Conservation (phyloP, 768 basidiomycete genomes). For the Suillus ampliporus region DNA sequence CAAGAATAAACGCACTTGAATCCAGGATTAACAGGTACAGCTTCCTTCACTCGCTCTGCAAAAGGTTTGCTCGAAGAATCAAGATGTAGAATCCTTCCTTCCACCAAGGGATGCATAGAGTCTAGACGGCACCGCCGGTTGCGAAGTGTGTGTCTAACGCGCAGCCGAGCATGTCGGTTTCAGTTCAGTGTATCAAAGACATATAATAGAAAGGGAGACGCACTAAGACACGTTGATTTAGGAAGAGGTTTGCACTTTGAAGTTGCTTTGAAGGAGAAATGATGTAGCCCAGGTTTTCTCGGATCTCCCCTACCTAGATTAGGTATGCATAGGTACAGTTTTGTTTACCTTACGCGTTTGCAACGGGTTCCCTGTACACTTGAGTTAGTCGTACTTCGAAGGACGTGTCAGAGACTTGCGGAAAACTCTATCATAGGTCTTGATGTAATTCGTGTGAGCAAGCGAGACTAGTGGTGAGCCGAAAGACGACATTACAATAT, state of each 20-base stretch:
- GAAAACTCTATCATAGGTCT: too few relatives aligned
- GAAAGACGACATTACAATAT: slow-evolving; percentile 51
- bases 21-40: slow-evolving; percentile 65
- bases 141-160: slow-evolving; percentile 69
- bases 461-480: neutral
- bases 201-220: slow-evolving; percentile 21
- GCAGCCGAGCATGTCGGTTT: slow-evolving; percentile 78
- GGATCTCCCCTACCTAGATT: too few relatives aligned
- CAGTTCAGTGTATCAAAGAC: slow-evolving; percentile 44
- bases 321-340: too few relatives aligned
- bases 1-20: slow-evolving; percentile 62
- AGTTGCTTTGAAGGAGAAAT: slow-evolving; percentile 20
- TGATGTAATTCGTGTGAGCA: neutral
- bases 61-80: slow-evolving; percentile 50
- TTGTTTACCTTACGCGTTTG: too few relatives aligned
- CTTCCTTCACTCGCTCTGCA: slow-evolving; percentile 61
- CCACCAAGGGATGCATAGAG: slow-evolving; percentile 62
- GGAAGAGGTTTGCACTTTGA: slow-evolving; percentile 9
- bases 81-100: slow-evolving; percentile 51
- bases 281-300: slow-evolving; percentile 30
- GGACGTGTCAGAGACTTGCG: too few relatives aligned
- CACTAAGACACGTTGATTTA: slow-evolving; percentile 50
- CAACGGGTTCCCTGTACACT: too few relatives aligned
- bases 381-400: too few relatives aligned
- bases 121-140: slow-evolving; percentile 57